Percentiles rank a stretch among this genome's conserved stretches.
Evolutionary conservation across 305 asterid genomes (phyloP).

Genomic region (Fraxinus paxiana): DNA sequence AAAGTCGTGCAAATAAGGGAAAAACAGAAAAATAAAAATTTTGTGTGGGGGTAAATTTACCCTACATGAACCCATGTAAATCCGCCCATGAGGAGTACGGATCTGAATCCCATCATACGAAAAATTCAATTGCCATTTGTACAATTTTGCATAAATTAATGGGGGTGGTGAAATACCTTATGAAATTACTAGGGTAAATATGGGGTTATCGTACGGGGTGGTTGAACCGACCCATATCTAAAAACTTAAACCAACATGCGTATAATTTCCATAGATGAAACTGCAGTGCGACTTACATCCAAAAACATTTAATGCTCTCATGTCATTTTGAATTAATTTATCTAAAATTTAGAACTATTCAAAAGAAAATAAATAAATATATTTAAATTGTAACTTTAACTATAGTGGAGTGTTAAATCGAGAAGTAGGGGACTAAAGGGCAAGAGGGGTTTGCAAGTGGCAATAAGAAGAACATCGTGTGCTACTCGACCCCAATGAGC

Average conservation of each 20-base stretch:
- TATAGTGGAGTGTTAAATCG: background rate
- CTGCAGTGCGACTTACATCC: background rate
- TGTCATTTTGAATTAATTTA: too few relatives aligned
- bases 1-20: too few relatives aligned
- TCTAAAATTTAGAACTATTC: background rate
- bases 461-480: background rate
- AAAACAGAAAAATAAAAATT: too few relatives aligned
- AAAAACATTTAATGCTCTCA: too few relatives aligned
- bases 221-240: background rate
- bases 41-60: background rate
- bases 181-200: background rate
- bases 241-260: background rate
- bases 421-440: background rate
- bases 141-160: background rate
- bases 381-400: background rate
- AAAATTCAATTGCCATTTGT: background rate
- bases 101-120: background rate
- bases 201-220: background rate
- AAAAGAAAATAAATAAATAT: background rate
- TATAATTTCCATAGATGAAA: background rate
- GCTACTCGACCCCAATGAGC: background rate
- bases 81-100: background rate
- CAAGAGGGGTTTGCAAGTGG: background rate
- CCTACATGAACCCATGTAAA: background rate
- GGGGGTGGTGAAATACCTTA: background rate